Conservation (phyloP, 495 filamentous ascomycete species). For the Cryomyces minteri region DNA sequence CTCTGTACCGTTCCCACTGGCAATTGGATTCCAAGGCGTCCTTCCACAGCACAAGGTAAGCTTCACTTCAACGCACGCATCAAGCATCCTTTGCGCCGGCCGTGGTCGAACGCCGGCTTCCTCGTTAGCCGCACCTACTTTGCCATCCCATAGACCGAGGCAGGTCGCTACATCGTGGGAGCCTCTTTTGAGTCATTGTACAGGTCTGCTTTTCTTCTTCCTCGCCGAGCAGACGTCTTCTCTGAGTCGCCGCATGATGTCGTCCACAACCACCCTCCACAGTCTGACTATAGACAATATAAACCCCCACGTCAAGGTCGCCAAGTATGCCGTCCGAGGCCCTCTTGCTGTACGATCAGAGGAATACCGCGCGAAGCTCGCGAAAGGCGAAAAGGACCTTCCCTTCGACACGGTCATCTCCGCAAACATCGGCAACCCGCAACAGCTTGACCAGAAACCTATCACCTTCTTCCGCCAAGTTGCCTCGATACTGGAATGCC, state of each 20-base stretch:
- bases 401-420: constrained; percentile 85
- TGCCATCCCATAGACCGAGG: too few species aligned
- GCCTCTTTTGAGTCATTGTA: too few species aligned
- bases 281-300: constrained; percentile 74
- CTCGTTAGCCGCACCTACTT: too few species aligned
- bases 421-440: constrained; percentile 97
- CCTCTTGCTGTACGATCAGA: constrained; percentile 85
- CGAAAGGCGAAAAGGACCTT: constrained; percentile 35
- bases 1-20: too few species aligned
- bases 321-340: constrained; percentile 92
- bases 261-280: constrained; percentile 30
- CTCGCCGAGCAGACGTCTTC: too few species aligned
- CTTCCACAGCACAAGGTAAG: too few species aligned
- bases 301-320: constrained; percentile 66
- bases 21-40: too few species aligned
- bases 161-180: too few species aligned
- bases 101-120: too few species aligned
- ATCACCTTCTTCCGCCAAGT: constrained; percentile 99
- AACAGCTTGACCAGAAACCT: constrained; percentile 96
- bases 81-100: too few species aligned
- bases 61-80: too few species aligned
- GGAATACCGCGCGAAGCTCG: constrained; percentile 58
- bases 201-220: too few species aligned
- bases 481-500: constrained; percentile 84
- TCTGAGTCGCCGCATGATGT: constrained; percentile 25